Evolutionary conservation across 306 rosid genomes (phyloP), one percentile per base, ranked within the genome.

Genomic region (Senna tora): DNA sequence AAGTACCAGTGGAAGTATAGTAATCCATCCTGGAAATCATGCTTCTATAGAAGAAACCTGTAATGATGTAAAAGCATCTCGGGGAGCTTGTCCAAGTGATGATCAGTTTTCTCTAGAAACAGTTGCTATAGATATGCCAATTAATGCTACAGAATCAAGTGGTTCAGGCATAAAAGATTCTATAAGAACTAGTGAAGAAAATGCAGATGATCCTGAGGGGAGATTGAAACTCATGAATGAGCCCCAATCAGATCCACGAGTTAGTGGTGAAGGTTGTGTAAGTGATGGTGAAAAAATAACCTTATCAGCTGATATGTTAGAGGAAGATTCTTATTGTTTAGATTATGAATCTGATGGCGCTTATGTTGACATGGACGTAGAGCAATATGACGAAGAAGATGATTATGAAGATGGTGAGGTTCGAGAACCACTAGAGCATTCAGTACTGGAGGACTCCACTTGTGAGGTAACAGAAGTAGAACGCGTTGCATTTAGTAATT

Each of bases 281-380:
- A 89, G 91, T 87, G 96, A 91, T 81, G 98, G 89, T 71, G 98
- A 94, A 75, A 94, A 89, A 82, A 76, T 91, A 45, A 87, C 89
- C 57, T 75, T 91, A 59, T 91, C 91, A 13, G 74, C 80, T 20
- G 97, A 84, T 79, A 78, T 82, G 76, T 67, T 82, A 63, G 98
- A 88, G 63, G 90, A 91, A 68, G 92, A 81, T 78, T 82, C 79
- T 53, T 84, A 80, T 77, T 74, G 76, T 80, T 85, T 90, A 76
- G 97, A 89, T 73, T 86, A 76, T 12, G 97, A 94, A 70, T 94
- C 97, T 13, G 97, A 94, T 79, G 95, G 82, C 32, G 89, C 83
- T 83, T 90, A 65, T 67, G 75, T 81, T 81, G 75, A 85, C 49
- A 60, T 83, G 69, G 87, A 79, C 71, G 71, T 77, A 28, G 81